Evolutionary conservation across 805 yeast genomes (phyloP).

Genomic region (Lachancea cidri): DNA sequence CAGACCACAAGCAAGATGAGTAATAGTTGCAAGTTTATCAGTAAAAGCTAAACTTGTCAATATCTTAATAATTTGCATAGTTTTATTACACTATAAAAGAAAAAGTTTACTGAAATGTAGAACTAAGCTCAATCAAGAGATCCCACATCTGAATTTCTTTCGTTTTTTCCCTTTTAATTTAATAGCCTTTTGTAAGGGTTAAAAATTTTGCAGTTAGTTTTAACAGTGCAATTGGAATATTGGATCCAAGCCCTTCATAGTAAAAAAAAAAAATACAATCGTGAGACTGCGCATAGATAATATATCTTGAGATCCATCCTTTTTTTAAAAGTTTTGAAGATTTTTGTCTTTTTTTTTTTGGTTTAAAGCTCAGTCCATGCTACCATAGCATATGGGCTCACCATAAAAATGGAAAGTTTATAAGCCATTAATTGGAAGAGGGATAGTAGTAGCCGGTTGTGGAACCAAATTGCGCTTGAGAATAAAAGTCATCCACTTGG

Average conservation of each 20-base stretch:
- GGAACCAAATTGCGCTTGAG: conserved; percentile 4
- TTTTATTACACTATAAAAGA: not conserved
- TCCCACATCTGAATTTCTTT: conserved; percentile 4
- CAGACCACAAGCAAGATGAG: no score
- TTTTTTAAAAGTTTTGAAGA: not conserved
- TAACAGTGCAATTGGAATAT: not conserved
- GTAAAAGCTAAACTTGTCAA: not conserved
- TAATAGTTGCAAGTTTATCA: no score
- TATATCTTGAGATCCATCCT: not conserved
- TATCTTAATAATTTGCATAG: not conserved
- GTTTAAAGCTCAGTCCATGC: not conserved
- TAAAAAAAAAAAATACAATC: not conserved
- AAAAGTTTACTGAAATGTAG: not conserved
- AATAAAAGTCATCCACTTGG: conserved; percentile 6
- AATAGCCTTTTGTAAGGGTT: not conserved
- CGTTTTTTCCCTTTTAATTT: not conserved
- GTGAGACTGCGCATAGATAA: not conserved
- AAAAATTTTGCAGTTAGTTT: not conserved
- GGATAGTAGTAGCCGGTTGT: conserved; percentile 3
- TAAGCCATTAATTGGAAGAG: not conserved
- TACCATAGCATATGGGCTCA: not conserved
- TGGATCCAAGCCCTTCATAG: not conserved
- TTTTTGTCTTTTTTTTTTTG: not conserved
- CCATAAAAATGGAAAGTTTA: not conserved
- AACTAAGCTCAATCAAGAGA: conserved; percentile 11